These are phyloP conservation scores for Nemania abortiva DNA, from an alignment of 2,329 filamentous ascomycete genomes.

Conservation along the genomic window DNA sequence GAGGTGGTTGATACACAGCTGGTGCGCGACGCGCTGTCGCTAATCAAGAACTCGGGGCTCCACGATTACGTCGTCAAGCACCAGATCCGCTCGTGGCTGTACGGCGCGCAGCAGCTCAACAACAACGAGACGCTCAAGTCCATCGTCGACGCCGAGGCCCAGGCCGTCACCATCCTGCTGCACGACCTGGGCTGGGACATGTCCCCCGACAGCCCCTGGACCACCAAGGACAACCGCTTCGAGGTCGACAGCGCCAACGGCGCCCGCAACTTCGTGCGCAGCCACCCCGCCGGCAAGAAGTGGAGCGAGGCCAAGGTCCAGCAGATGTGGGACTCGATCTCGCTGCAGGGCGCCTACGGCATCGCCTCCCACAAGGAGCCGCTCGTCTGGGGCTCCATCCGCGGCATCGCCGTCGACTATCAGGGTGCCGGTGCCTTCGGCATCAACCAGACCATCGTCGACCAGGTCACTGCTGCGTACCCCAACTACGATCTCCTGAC, in stretches of 20 bases:
- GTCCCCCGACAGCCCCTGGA: conserved; percentile 33
- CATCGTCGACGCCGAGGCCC: conserved; percentile 22
- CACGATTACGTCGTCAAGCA: conserved; percentile 38
- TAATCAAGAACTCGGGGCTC: conserved; percentile 35
- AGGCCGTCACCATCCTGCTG: conserved; percentile 34
- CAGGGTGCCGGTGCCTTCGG: conserved; percentile 22
- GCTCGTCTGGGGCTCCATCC: conserved; percentile 33
- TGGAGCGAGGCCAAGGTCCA: conserved; percentile 33
- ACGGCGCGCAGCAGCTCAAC: conserved; percentile 37
- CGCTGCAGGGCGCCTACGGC: conserved; percentile 34
- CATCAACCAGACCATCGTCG: conserved; percentile 37
- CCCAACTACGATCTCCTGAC: conserved; percentile 35
- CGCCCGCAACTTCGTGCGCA: conserved; percentile 29
- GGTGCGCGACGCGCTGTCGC: conserved; percentile 33
- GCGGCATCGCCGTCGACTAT: conserved; percentile 37
- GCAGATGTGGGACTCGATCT: conserved; percentile 39
- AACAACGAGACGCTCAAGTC: conserved; percentile 35
- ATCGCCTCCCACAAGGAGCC: conserved; percentile 35
- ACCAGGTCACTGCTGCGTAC: conserved; percentile 31
- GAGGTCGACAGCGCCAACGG: conserved; percentile 40
- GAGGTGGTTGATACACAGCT: conserved; percentile 39
- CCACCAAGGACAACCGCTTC: conserved; percentile 33
- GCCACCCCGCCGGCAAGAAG: conserved; percentile 33
- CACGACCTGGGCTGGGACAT: conserved; percentile 42
- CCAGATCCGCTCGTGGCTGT: conserved; percentile 41